A percentile compares a stretch with the other conserved stretches of the same genome.
Evolutionary conservation across 2,329 filamentous ascomycete genomes (phyloP).

Genomic region (Neurospora sp.): DNA sequence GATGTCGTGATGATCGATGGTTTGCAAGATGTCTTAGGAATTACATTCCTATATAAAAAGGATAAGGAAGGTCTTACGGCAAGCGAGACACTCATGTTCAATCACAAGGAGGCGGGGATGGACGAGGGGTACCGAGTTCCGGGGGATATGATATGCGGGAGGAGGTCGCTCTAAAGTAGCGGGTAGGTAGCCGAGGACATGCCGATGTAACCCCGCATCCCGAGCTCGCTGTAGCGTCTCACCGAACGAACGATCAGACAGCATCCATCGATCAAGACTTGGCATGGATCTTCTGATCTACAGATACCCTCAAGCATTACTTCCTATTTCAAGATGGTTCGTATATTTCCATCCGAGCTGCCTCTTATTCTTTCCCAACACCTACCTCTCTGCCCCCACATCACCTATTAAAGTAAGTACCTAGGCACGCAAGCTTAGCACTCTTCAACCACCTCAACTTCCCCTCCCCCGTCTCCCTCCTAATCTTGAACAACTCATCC

Average conservation of each 20-base stretch:
- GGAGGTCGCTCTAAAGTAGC: background rate
- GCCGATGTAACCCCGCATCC: background rate
- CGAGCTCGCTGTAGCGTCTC: background rate
- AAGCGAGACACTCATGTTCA: background rate
- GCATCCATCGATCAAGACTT: background rate
- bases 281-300: background rate
- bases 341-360: background rate
- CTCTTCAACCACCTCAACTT: constrained; percentile 39
- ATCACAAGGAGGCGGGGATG: background rate
- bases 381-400: background rate
- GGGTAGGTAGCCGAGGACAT: background rate
- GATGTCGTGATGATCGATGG: background rate
- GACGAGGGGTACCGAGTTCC: background rate
- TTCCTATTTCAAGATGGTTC: background rate
- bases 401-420: background rate
- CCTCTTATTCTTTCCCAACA: background rate
- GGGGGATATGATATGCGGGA: background rate
- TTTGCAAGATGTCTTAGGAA: background rate
- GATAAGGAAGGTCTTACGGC: background rate
- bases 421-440: constrained; percentile 9
- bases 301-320: background rate
- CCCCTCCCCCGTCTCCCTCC: constrained; percentile 36
- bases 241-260: background rate
- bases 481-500: constrained; percentile 51
- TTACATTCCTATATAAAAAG: background rate